Percentiles rank a stretch among this genome's conserved stretches.
These are phyloP conservation scores for Aureobasidium sp. DNA, from an alignment of 2,329 filamentous ascomycete genomes.

Conservation along the genomic window DNA sequence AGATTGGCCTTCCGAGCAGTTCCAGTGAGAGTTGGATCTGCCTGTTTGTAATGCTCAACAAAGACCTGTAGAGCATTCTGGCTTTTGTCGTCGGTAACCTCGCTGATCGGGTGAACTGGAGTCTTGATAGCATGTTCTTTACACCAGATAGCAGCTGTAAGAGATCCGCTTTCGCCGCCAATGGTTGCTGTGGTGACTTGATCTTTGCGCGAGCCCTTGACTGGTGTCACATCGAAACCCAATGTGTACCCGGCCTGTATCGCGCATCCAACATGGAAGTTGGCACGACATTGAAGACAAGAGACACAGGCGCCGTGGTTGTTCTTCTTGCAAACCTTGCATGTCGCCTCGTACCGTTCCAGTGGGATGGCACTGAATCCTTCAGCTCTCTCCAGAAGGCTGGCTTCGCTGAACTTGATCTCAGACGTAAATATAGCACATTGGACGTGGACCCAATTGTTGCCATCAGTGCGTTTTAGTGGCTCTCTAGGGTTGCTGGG, in stretches of 20 bases:
- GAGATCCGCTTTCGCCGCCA: constrained; percentile 71
- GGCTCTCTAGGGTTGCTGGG: constrained; percentile 81
- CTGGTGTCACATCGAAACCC: constrained; percentile 82
- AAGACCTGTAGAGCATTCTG: constrained; percentile 78
- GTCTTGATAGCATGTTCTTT: constrained; percentile 71
- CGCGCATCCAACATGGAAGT: constrained; percentile 85
- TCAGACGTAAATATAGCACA: constrained; percentile 91
- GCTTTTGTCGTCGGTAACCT: constrained; percentile 63
- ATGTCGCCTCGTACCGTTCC: constrained; percentile 66
- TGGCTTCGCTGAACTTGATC: constrained; percentile 83
- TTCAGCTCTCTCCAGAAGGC: constrained; percentile 76
- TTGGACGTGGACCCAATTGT: constrained; percentile 96
- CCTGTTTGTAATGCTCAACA: constrained; percentile 86
- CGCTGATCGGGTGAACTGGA: constrained; percentile 70
- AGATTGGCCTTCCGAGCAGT: constrained; percentile 89
- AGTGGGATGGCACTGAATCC: constrained; percentile 77
- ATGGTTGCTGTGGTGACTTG: constrained; percentile 73
- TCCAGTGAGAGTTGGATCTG: constrained; percentile 81
- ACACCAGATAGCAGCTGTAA: constrained; percentile 85
- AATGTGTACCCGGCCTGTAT: constrained; percentile 74
- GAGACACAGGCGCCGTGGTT: constrained; percentile 68
- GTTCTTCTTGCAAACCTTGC: constrained; percentile 73
- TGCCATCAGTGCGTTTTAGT: constrained; percentile 86
- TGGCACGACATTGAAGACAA: constrained; percentile 66
- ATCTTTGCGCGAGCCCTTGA: constrained; percentile 83